These are phyloP conservation scores for Phytopythium boreale DNA, from an alignment of 352 stramenopile species.

Conservation along the genomic window DNA sequence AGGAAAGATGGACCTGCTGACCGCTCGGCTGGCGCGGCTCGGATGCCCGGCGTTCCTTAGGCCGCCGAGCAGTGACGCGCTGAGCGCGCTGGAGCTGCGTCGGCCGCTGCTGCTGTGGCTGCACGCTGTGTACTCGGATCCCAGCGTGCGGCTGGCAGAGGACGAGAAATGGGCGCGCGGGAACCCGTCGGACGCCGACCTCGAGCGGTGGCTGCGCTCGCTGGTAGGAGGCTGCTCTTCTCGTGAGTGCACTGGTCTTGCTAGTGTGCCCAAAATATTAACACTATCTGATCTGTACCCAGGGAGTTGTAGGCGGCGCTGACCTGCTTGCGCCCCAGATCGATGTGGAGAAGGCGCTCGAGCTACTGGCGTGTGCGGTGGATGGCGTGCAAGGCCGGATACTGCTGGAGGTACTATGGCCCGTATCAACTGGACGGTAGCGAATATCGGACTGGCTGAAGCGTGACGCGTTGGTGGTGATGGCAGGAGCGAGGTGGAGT, in stretches of 20 bases:
- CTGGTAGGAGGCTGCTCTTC: constrained; percentile 9
- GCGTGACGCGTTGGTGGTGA: not conserved
- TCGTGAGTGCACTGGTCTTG: not conserved
- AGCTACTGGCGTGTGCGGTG: constrained; percentile 18
- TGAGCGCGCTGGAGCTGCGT: constrained; percentile 11
- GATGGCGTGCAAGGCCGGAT: constrained; percentile 48
- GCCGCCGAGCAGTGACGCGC: not conserved
- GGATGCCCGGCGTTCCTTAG: constrained; percentile 35
- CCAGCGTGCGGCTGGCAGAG: constrained; percentile 20
- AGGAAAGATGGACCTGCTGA: not conserved
- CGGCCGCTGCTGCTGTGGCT: constrained; percentile 43
- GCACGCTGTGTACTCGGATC: constrained; percentile 30
- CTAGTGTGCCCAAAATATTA: not conserved
- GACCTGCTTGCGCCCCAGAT: constrained; percentile 26
- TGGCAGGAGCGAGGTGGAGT: constrained; percentile 26
- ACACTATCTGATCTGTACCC: not conserved
- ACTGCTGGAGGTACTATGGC: constrained; percentile 36
- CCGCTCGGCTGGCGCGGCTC: constrained; percentile 19
- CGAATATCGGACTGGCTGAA: not conserved
- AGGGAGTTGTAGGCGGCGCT: constrained; percentile 25
- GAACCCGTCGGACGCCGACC: constrained; percentile 24
- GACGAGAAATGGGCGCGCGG: constrained; percentile 28
- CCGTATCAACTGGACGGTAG: not conserved
- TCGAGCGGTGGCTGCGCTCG: constrained; percentile 31
- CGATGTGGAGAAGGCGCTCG: constrained; percentile 18